Evolutionary conservation across 176 grass and related monocot species (phyloP).

Genomic region (Rhynchospora pubera): DNA sequence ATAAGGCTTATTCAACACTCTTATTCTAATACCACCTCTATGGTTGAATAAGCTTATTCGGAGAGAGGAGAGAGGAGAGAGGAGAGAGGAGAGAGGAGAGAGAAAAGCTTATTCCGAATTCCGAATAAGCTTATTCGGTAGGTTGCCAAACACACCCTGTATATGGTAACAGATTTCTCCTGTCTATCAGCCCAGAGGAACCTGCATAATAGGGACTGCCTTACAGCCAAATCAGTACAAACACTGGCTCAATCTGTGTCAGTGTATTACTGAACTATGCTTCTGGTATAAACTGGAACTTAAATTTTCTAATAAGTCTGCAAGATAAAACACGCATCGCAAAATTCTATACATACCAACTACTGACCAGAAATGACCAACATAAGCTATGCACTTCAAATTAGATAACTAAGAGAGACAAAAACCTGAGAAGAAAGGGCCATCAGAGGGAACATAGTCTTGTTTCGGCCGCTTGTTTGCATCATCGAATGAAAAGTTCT

Average conservation of each 20-base stretch:
- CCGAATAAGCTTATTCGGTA: no score
- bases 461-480: slow-evolving; percentile 30
- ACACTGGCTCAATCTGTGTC: neutral
- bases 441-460: slow-evolving; percentile 6
- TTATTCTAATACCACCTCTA: no score
- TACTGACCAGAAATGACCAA: neutral
- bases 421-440: slow-evolving; percentile 14
- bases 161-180: neutral
- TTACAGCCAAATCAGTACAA: neutral
- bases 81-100: no score
- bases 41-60: no score
- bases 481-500: slow-evolving; percentile 7
- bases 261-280: neutral
- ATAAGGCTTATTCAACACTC: no score
- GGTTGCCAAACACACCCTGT: no score
- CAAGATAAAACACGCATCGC: neutral
- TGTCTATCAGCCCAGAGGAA: neutral
- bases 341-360: neutral
- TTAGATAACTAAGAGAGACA: neutral
- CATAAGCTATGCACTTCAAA: neutral
- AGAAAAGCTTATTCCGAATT: no score
- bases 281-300: neutral
- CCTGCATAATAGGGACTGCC: neutral
- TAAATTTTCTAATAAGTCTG: neutral
- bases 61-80: no score